phyloP scores from a whole-genome alignment of 441 rosid species.

The Brassica hybrid region DNA sequence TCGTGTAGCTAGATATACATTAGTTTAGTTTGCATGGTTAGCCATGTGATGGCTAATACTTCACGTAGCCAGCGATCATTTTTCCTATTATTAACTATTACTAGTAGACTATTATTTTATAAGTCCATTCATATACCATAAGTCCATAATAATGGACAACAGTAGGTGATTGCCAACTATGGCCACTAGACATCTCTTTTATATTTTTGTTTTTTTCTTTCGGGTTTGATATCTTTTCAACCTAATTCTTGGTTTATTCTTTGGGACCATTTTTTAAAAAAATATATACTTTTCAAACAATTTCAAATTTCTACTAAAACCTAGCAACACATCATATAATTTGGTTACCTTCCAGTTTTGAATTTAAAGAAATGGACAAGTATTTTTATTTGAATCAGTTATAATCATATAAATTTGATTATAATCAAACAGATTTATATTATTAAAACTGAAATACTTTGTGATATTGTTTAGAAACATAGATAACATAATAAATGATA shows the following conservation, averaged over 20 bases:
- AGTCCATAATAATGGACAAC: slow-evolving; percentile 5
- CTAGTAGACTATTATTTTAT: neutral
- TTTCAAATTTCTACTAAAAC: neutral
- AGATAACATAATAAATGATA: too few species aligned
- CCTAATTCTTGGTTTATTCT: neutral
- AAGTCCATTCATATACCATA: slow-evolving; percentile 6
- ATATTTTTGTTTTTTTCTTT: neutral
- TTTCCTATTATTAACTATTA: neutral
- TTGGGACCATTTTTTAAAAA: neutral
- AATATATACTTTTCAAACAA: neutral
- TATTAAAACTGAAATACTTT: too few species aligned
- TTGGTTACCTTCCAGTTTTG: neutral
- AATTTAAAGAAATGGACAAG: neutral
- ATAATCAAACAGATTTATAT: too few species aligned
- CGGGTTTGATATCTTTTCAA: neutral
- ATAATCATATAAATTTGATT: too few species aligned
- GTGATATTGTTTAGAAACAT: too few species aligned
- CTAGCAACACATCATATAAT: neutral
- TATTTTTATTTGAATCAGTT: too few species aligned
- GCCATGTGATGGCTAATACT: too few species aligned
- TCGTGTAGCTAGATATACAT: too few species aligned
- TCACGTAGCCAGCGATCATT: too few species aligned
- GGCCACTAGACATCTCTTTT: slow-evolving; percentile 25
- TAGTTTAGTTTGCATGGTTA: too few species aligned
- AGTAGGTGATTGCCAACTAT: slow-evolving; percentile 22